Evolutionary conservation across 345 rosid genomes (phyloP).

Genomic region (Linum trigynum): DNA sequence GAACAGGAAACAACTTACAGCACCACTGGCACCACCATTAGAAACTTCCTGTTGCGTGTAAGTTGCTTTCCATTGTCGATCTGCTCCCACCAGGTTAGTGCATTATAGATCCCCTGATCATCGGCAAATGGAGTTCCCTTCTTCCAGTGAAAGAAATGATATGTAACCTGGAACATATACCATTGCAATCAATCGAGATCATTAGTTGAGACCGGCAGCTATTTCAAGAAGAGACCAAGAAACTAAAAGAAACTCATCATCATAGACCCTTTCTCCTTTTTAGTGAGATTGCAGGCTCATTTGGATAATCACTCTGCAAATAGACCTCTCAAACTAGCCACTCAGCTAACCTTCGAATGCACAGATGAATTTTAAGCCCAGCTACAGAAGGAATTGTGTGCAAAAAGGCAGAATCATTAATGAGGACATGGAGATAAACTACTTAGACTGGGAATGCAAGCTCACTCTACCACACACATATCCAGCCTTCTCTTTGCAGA

Average conservation of each 20-base stretch:
- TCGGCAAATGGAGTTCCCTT: constrained; percentile 97
- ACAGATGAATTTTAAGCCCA: too few species aligned
- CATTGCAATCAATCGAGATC: constrained; percentile 11
- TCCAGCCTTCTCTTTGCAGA: too few species aligned
- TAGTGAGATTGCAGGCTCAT: too few species aligned
- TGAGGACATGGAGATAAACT: too few species aligned
- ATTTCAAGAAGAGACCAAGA: too few species aligned
- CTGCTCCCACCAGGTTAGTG: constrained; percentile 99
- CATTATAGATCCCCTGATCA: constrained; percentile 94
- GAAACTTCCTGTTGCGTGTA: constrained; percentile 84
- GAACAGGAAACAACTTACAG: constrained; percentile 44
- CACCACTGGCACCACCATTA: constrained; percentile 86
- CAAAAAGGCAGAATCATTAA: too few species aligned
- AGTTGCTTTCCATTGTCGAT: constrained; percentile 92
- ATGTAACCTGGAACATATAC: constrained; percentile 53
- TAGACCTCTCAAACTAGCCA: background rate
- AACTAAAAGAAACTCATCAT: too few species aligned
- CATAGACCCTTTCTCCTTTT: too few species aligned
- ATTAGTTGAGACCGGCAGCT: background rate
- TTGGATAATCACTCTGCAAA: too few species aligned
- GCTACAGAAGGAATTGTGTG: too few species aligned
- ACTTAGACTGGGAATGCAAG: too few species aligned
- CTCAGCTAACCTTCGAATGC: background rate
- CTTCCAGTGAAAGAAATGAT: constrained; percentile 97
- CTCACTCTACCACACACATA: too few species aligned